Conservation (phyloP, 768 basidiomycete species). For the Suillus placidus region DNA sequence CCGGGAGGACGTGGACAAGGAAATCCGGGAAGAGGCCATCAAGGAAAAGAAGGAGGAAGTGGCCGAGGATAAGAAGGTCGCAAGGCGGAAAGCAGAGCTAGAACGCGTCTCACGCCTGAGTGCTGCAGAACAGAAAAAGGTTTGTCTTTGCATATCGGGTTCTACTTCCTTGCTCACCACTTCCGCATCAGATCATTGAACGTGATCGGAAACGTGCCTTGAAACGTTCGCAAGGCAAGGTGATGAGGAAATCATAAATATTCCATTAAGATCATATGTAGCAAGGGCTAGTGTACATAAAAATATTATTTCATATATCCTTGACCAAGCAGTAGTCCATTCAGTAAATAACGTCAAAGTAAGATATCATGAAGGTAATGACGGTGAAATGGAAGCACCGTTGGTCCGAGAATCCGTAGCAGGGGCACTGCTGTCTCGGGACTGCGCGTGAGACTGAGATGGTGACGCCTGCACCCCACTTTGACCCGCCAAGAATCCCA, state of each 20-base stretch:
- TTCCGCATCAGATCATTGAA: conserved; percentile 55
- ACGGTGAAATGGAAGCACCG: background rate
- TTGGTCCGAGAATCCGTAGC: background rate
- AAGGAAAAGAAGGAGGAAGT: conserved; percentile 74
- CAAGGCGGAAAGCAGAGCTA: conserved; percentile 73
- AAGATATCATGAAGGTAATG: background rate
- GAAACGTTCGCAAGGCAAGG: conserved; percentile 71
- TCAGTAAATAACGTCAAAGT: background rate
- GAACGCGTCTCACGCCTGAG: conserved; percentile 74
- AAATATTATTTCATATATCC: background rate
- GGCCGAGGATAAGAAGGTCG: conserved; percentile 69
- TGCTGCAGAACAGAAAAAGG: conserved; percentile 84
- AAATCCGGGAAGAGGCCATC: conserved; percentile 66
- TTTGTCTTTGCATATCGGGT: conserved; percentile 26
- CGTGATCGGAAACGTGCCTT: conserved; percentile 75
- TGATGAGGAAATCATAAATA: conserved; percentile 49
- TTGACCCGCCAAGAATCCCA: conserved; percentile 46
- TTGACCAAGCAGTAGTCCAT: background rate
- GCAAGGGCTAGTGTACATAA: conserved; percentile 1
- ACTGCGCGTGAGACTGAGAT: background rate
- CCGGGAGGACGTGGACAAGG: conserved; percentile 71
- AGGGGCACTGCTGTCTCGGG: background rate
- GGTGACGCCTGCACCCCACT: conserved; percentile 14
- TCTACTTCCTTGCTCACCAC: background rate
- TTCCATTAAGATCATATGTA: background rate